Evolutionary conservation across 1,284 basidiomycete genomes (phyloP), one percentile per base, ranked within the genome.

Genomic region (Microbotryomycetes sp.): DNA sequence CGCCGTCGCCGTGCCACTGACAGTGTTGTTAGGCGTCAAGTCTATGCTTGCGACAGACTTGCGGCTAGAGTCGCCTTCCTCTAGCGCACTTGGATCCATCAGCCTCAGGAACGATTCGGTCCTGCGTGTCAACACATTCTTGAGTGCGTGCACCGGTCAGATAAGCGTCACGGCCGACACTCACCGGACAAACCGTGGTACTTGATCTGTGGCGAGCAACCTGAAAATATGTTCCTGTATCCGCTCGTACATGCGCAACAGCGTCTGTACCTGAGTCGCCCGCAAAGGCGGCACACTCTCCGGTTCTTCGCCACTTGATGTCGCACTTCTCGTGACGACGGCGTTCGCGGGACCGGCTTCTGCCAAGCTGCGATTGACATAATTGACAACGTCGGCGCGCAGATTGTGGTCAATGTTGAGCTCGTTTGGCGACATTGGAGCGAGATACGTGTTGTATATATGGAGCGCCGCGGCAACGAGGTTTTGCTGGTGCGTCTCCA

Each of bases 351-450:
- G 45, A 18, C 52, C 48, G 21, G 62, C 67, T 28, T 69, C 67
- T 16, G 62, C 62, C 16, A 67, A 54, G 5, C 52, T 61, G 2
- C 65, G 89, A 76, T 87, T 88, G 71, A 98, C 83, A 76, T 97
- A 97, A 65, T 84, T 86, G 60, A 91, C 88, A 56, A 98, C 81
- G 78, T 97, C 94, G 70, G 91, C 91, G 63, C 94, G 86, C 45
- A 98, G 80, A 53, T 88, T 89, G 76, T 98, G 94, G 75, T 98
- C 96, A 69, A 98, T 97, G 78, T 98, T 98, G 62, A 98, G 83
- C 77, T 98, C 94, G 77, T 87, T 91, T 61, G 87, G 89, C 73
- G 90, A 93, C 26, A 91, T 89, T 0, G 92, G 93, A 0, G 93
- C 94, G 29, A 98, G 85, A 73, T 97, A 98, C 55, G 85, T 92